Base-by-base conservation (phyloP, 2,329 filamentous ascomycete species). In the Aspergillus puulaauensis region DNA sequence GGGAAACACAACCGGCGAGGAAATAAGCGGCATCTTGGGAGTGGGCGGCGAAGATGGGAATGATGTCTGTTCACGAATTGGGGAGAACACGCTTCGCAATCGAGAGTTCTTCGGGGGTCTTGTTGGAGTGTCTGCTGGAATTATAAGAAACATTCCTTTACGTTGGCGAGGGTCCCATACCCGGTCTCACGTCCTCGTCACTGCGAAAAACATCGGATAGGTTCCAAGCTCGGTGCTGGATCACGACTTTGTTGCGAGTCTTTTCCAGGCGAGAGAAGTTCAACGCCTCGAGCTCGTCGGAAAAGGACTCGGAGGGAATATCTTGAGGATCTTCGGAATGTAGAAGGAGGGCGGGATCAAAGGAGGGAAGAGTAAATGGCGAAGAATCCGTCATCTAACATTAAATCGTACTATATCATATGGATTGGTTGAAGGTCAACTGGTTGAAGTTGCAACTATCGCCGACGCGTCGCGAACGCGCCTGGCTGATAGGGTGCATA, bases 301-400 rank as follows among this genome's bases (percentile, higher is more conserved):
- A 69, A 61, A 73, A 74, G 52, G 69, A 68, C 53, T 72, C 67
- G n/a, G 68, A 73, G 15, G 66, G 68, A 15, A 65, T 66, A 31
- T 66, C 58, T 54, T 58, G 52, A 33, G 60, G 56, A 39, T 60
- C 61, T 68, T 83, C 79, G 53, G 80, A 82, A 61, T 80, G 75
- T 23, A 81, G 72, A 59, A 80, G 70, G 31, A 82, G 60, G 43
- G 79, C 79, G 44, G 80, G 80, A 59, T 83, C 81, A 57, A 82
- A 83, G 5, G 80, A 82, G 4, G 79, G 76, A 3, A 77, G 75
- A 35, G 77, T 68, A 31, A 64, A 62, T 43, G 73, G 69, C 40
- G 73, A 71, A 17, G 72, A 74, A 24, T 66, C 64, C 62, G 66
- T 67, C 72, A 73, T 73, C 58, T 65, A 72, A 63, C 55, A 35